Base-by-base conservation (phyloP, 352 stramenopile genomes). In the Globisporangium carolinianum region DNA sequence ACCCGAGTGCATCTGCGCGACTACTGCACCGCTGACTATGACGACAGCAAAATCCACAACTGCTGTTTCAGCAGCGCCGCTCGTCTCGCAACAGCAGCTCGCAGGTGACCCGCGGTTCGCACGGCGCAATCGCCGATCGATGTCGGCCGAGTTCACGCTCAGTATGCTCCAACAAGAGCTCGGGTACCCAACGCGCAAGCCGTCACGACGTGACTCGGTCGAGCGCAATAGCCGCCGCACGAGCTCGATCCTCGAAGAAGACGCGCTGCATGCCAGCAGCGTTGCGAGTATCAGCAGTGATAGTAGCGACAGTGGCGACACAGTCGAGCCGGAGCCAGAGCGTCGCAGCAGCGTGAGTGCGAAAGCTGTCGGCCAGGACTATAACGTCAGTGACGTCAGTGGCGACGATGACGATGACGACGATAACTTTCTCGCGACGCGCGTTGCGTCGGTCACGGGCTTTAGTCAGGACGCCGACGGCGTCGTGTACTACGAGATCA, bases 401-500 rank as follows among this genome's bases (percentile, higher is more conserved):
- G 56, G 62, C 32, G 36, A 55, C 6, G 47, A 66, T 15, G 65
- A 63, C n/a, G 37, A 60, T 0, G 64, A 59, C 24, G 63, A 60
- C 35, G 73, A 88, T 24, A 88, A 91, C 59, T 91, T 91, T 63
- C 73, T 91, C 53, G 77, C 87, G 62, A 71, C 76, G 47, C 78
- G 80, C 32, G 58, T 82, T 17, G 80, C 76, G 0, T 84, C 72
- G 7, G 77, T 91, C 50, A 87, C 80, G 11, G 80, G 80, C 39
- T 91, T 87, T 71, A 87, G 78, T 45, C 72, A 79, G 43, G 80
- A 87, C 58, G 80, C 76, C 0, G 80, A 91, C 63, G 80, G 78
- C 15, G 62, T 91, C 51, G 76, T 89, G 14, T 91, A 89, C 64
- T 91, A 91, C 55, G 80, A 91, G 62, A 84, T 91, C 58, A 78